A percentile compares a stretch with the other conserved stretches of the same genome.
Conservation (phyloP, 306 rosid species). For the Trifolium dubium region DNA sequence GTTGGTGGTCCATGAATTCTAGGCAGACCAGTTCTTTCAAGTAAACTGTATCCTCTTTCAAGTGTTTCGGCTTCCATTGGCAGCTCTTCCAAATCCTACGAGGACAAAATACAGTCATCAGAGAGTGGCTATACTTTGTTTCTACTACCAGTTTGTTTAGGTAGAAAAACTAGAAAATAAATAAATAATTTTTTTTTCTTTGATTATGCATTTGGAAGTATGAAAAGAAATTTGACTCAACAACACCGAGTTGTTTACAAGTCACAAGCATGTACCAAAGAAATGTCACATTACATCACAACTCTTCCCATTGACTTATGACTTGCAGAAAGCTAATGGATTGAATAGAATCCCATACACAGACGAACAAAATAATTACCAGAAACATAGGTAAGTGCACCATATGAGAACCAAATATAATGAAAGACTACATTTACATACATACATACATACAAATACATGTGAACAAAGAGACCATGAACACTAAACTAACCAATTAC, state of each 20-base stretch:
- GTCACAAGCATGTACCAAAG: slow-evolving; percentile 10
- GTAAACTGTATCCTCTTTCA: slow-evolving; percentile 82
- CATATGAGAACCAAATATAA: not conserved
- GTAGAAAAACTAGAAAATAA: slow-evolving; percentile 5
- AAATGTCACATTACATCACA: slow-evolving; percentile 8
- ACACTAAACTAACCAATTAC: not conserved
- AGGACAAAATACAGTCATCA: slow-evolving; percentile 36
- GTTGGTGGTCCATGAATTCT: slow-evolving; percentile 82
- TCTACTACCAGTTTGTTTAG: not conserved
- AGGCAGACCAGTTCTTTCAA: slow-evolving; percentile 87
- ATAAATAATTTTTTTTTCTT: slow-evolving; percentile 4
- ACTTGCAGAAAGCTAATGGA: not conserved
- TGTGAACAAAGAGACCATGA: not conserved
- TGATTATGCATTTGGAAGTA: slow-evolving; percentile 1
- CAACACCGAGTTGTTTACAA: not conserved
- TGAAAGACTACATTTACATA: not conserved
- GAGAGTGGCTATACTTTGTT: slow-evolving; percentile 28
- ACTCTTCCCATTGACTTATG: slow-evolving; percentile 5
- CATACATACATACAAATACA: not conserved
- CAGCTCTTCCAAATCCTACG: slow-evolving; percentile 87
- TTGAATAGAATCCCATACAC: not conserved
- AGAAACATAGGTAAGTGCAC: not conserved
- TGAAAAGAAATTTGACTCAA: slow-evolving; percentile 9
- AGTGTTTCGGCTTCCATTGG: slow-evolving; percentile 96
- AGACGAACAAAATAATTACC: not conserved